A percentile compares a stretch with the other conserved stretches of the same genome.
Conservation (phyloP, 768 basidiomycete genomes). For the Boletus reticulatus region DNA sequence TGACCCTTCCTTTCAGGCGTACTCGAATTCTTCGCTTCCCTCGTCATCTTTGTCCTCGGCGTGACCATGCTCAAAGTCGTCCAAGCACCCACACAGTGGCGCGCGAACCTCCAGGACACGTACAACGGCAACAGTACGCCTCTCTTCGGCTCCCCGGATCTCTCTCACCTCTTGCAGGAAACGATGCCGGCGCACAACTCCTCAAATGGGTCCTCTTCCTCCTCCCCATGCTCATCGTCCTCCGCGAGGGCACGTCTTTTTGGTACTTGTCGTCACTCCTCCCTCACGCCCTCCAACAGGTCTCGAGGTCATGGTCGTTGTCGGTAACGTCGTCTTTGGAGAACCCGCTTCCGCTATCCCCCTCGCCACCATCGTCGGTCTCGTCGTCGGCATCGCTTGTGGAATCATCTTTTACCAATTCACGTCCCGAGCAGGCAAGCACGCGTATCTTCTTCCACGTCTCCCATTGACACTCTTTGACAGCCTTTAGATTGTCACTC, state of each 20-base stretch:
- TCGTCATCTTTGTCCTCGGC: slow-evolving; percentile 94
- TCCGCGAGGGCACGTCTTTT: slow-evolving; percentile 73
- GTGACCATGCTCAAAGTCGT: slow-evolving; percentile 95
- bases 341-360: slow-evolving; percentile 84
- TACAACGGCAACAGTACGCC: slow-evolving; percentile 59
- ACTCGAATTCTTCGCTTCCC: slow-evolving; percentile 64
- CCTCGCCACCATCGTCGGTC: slow-evolving; percentile 83
- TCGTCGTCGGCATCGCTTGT: slow-evolving; percentile 70
- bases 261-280: too few species aligned
- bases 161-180: slow-evolving; percentile 29
- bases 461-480: not conserved
- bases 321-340: slow-evolving; percentile 88
- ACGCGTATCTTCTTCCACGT: not conserved
- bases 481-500: slow-evolving; percentile 83
- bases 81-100: slow-evolving; percentile 91
- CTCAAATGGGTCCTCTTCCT: slow-evolving; percentile 89
- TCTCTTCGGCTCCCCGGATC: not conserved
- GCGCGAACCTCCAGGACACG: slow-evolving; percentile 78
- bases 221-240: slow-evolving; percentile 86
- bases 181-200: slow-evolving; percentile 47
- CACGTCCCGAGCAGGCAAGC: slow-evolving; percentile 67
- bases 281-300: slow-evolving; percentile 36
- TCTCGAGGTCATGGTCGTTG: slow-evolving; percentile 90
- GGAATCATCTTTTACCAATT: slow-evolving; percentile 81
- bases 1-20: slow-evolving; percentile 41